Conservation (phyloP, 345 rosid genomes). For the Eucalyptus leucophloia region DNA sequence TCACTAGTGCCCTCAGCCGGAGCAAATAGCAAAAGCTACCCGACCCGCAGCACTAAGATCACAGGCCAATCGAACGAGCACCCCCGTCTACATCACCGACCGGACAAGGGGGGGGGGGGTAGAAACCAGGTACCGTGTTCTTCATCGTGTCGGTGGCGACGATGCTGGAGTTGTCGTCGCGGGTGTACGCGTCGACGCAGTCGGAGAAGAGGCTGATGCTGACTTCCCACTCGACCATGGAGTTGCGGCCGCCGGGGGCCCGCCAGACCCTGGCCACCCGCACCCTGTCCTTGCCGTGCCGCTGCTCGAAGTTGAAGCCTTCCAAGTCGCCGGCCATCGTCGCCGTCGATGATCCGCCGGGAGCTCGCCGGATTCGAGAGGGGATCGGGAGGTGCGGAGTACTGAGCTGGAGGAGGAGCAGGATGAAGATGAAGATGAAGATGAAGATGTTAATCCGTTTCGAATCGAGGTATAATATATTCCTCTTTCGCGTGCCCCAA, state of each 20-base stretch:
- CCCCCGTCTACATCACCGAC: not conserved
- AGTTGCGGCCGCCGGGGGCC: constrained; percentile 31
- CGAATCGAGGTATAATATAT: too few species aligned
- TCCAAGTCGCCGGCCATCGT: constrained; percentile 33
- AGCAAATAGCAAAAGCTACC: not conserved
- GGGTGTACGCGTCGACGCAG: constrained; percentile 49
- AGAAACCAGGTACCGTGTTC: constrained; percentile 41
- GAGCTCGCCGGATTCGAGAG: not conserved
- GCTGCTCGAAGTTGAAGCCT: constrained; percentile 65
- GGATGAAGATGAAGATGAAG: not conserved
- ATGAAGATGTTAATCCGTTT: not conserved
- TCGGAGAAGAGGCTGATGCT: constrained; percentile 66
- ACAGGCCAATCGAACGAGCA: not conserved
- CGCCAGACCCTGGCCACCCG: constrained; percentile 87
- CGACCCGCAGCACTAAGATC: not conserved
- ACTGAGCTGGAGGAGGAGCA: not conserved
- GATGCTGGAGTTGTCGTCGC: constrained; percentile 68
- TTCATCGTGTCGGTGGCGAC: constrained; percentile 98
- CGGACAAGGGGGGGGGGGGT: not conserved
- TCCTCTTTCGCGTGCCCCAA: not conserved
- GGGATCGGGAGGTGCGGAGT: not conserved
- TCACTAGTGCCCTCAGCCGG: not conserved
- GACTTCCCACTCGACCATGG: constrained; percentile 79
- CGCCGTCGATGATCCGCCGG: not conserved
- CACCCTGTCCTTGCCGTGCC: constrained; percentile 78